Base-by-base conservation (phyloP, 495 filamentous ascomycete species). In the Polyplosphaeria fusca region DNA sequence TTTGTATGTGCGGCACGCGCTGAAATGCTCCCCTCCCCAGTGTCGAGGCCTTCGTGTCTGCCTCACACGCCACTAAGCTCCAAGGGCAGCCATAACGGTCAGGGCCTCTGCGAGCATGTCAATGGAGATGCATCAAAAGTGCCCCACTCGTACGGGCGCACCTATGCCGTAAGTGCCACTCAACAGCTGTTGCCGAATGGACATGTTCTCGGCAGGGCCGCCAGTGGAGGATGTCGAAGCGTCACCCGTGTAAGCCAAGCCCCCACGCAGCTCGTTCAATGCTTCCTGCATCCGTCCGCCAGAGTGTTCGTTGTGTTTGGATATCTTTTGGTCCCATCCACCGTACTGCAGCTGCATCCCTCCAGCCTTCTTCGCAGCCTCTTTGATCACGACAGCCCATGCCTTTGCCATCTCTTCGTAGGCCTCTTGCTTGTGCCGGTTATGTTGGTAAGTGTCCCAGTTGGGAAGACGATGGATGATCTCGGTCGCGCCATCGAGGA, bases 381-480 rank as follows among this genome's bases (percentile, higher is more conserved):
- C 93, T 28, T 83, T 85, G 50, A 98, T 89, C 38, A 95, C 92
- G 67, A 95, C 67, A 25, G 90, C 83, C 93, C 93, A 98, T 9
- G 93, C 94, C 63, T 85, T 87, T 41, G 88, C 85, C 39, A 98
- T 89, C 69, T 96, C 94, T 63, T 98, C 92, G 68, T 97, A 97
- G 13, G 91, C 90, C 59, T 88, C 88, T 58, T 93, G 83, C 70
- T 96, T 95, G 75, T 93, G 87, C 60, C 93, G 79, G 52, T 91
- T 91, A 70, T 97, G 86, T 59, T 86, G 81, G 37, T 85, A 87
- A 48, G 82, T 87, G 58, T 86, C 86, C 88, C 88, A 97, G 45
- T 89, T 81, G 4, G 93, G 93, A 35, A 98, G 75, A 14, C 82
- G 79, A 69, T 97, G 92, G 41, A 97, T 86, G 39, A 96, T 80